phyloP scores from a whole-genome alignment of 208 protist genomes.

The Crithidia sp. region DNA sequence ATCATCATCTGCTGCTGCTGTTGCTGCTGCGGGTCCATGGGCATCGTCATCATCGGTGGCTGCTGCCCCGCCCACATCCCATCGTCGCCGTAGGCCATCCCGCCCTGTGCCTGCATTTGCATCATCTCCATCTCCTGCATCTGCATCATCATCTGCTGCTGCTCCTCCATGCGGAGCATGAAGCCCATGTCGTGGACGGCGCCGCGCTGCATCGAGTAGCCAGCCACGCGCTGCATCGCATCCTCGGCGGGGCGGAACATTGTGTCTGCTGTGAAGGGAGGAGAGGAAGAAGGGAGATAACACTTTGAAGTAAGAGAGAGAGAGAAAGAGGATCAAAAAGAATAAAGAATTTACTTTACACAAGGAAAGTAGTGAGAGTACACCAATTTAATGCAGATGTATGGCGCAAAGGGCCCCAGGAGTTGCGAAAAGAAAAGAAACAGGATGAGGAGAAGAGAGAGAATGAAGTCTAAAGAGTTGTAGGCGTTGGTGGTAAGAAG shows the following conservation, averaged over 20 bases:
- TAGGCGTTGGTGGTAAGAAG: too few species aligned
- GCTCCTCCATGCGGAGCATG: conserved; percentile 30
- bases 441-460: conserved; percentile 1
- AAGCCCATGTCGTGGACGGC: conserved; percentile 33
- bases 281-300: not conserved
- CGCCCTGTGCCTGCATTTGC: conserved; percentile 44
- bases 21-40: conserved; percentile 3
- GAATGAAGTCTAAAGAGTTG: not conserved
- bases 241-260: conserved; percentile 36
- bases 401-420: not conserved
- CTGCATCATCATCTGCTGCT: conserved; percentile 32
- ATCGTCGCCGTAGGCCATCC: not conserved
- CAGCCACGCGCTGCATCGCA: conserved; percentile 27
- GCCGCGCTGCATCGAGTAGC: conserved; percentile 35
- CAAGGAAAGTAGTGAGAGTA: not conserved
- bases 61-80: conserved; percentile 11
- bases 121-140: conserved; percentile 42
- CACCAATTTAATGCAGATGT: not conserved
- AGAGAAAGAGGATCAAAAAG: not conserved
- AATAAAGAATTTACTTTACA: not conserved
- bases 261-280: too few species aligned
- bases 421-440: not conserved
- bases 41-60: conserved; percentile 10
- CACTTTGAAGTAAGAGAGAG: not conserved
- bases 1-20: not conserved